These are phyloP conservation scores for Drechslerella stenobrocha DNA, from an alignment of 2,329 filamentous ascomycete species.

Conservation along the genomic window DNA sequence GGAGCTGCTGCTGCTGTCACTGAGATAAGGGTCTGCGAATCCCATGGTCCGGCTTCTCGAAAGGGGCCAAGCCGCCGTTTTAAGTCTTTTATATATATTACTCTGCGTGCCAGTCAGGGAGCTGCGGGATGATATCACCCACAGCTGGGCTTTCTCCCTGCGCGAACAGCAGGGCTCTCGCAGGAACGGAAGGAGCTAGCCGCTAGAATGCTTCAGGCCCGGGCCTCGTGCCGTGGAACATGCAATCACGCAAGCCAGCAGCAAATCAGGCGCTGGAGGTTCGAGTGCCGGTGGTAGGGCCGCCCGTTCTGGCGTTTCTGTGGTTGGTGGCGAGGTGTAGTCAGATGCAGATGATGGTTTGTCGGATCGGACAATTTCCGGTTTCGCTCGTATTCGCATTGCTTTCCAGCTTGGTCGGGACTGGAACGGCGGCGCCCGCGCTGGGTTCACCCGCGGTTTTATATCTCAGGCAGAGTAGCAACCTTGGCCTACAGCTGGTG, in stretches of 20 bases:
- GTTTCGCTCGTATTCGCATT: constrained; percentile 46
- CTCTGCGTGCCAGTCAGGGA: too few relatives aligned
- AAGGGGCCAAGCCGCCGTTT: too few relatives aligned
- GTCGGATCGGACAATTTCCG: constrained; percentile 31
- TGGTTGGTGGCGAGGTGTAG: constrained; percentile 12
- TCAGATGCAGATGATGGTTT: constrained; percentile 22
- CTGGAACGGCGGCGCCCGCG: not conserved
- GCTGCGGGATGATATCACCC: too few relatives aligned
- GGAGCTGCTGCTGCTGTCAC: constrained; percentile 1
- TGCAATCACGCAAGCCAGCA: not conserved
- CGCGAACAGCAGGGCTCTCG: not conserved
- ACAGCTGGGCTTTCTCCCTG: too few relatives aligned
- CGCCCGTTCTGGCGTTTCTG: not conserved
- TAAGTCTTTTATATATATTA: too few relatives aligned
- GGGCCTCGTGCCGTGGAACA: not conserved
- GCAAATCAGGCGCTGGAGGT: not conserved
- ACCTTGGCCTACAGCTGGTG: too few relatives aligned
- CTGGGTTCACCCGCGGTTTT: not conserved
- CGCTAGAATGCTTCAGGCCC: too few relatives aligned
- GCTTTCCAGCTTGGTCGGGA: constrained; percentile 12
- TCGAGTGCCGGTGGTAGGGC: not conserved
- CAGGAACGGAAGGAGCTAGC: too few relatives aligned
- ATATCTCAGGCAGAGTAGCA: too few relatives aligned
- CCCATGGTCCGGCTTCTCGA: constrained; percentile 14
- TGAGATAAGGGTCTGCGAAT: constrained; percentile 12